phyloP scores from a whole-genome alignment of 441 rosid genomes.

The Francoa sonchifolia region DNA sequence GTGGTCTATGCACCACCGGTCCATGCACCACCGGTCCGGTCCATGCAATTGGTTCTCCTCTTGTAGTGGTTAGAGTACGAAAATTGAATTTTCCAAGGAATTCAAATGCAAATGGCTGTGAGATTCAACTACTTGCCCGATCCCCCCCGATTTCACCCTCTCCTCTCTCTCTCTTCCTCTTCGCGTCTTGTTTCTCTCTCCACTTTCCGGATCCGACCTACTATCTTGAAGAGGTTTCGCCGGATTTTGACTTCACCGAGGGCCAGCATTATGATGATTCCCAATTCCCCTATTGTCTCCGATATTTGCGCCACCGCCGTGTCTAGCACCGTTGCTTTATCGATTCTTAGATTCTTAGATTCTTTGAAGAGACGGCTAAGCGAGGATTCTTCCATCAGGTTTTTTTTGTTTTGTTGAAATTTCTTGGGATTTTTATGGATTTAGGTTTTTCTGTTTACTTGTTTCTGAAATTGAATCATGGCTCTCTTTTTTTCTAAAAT shows the following conservation, averaged over 20 bases:
- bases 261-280: slow-evolving; percentile 33
- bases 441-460: background rate
- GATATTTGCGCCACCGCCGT: slow-evolving; percentile 42
- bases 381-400: slow-evolving; percentile 59
- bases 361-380: slow-evolving; percentile 63
- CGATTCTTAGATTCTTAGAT: slow-evolving; percentile 44
- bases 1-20: too few relatives aligned
- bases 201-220: background rate
- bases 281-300: slow-evolving; percentile 35
- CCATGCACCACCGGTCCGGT: too few relatives aligned
- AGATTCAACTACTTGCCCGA: too few relatives aligned
- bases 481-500: too few relatives aligned
- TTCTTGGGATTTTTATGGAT: background rate
- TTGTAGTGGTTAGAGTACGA: too few relatives aligned
- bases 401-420: background rate
- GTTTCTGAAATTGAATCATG: background rate
- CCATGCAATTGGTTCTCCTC: too few relatives aligned
- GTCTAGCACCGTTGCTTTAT: slow-evolving; percentile 34
- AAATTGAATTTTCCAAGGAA: too few relatives aligned
- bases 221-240: slow-evolving; percentile 6
- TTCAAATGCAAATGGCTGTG: too few relatives aligned
- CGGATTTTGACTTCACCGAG: slow-evolving; percentile 13
- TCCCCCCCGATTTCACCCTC: too few relatives aligned
- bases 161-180: too few relatives aligned
- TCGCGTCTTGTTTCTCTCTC: background rate